Conservation (phyloP, 2,329 filamentous ascomycete species). For the Fragosphaeria purpurea region DNA sequence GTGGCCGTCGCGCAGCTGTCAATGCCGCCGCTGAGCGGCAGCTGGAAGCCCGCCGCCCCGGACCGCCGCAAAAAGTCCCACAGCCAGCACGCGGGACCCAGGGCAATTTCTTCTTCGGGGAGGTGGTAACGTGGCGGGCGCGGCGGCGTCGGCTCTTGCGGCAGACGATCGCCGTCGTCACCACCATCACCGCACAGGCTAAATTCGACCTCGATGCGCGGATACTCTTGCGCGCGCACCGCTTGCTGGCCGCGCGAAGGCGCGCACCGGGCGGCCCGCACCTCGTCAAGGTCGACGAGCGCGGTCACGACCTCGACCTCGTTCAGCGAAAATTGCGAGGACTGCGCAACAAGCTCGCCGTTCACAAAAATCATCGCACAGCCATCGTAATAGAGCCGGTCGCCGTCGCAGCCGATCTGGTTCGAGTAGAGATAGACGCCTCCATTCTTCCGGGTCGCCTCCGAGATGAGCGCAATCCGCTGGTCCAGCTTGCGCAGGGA, state of each 20-base stretch:
- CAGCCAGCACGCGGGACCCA: slow-evolving; percentile 54
- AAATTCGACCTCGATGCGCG: slow-evolving; percentile 29
- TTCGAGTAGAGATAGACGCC: slow-evolving; percentile 49
- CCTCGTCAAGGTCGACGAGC: slow-evolving; percentile 61
- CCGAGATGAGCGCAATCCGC: slow-evolving; percentile 52
- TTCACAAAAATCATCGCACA: slow-evolving; percentile 47
- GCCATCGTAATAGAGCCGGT: slow-evolving; percentile 31
- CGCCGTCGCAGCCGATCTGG: slow-evolving; percentile 14
- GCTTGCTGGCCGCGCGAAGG: slow-evolving; percentile 50
- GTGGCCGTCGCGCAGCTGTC: slow-evolving; percentile 41
- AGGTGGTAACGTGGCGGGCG: slow-evolving; percentile 41
- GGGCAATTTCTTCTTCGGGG: slow-evolving; percentile 57
- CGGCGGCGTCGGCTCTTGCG: slow-evolving; percentile 21
- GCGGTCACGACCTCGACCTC: slow-evolving; percentile 58
- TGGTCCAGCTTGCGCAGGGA: slow-evolving; percentile 51
- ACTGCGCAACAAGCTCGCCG: too few species aligned
- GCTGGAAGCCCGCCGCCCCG: slow-evolving; percentile 38
- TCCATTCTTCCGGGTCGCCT: slow-evolving; percentile 45
- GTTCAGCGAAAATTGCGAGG: slow-evolving; percentile 29
- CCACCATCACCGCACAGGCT: slow-evolving; percentile 19
- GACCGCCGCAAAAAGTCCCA: slow-evolving; percentile 47
- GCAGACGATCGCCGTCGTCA: slow-evolving; percentile 16
- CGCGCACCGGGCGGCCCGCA: slow-evolving; percentile 49
- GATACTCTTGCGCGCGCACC: slow-evolving; percentile 34
- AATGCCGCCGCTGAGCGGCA: slow-evolving; percentile 49